These are phyloP conservation scores for Pichia thaimueangensis DNA, from an alignment of 805 yeast species.

Conservation along the genomic window DNA sequence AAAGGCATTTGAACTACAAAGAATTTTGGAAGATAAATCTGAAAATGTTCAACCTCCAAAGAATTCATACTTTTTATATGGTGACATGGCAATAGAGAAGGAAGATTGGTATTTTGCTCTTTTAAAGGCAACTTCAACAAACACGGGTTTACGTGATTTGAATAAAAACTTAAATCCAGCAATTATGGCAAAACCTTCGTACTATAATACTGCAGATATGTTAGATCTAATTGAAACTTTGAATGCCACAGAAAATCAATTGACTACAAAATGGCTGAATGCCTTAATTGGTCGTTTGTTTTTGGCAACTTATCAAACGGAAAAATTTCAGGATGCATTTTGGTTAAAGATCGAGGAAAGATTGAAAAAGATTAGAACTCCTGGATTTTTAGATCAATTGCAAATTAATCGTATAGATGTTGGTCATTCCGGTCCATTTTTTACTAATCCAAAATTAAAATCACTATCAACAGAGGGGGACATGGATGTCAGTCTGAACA, in stretches of 20 bases:
- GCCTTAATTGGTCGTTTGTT: constrained; percentile 82
- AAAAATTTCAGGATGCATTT: constrained; percentile 51
- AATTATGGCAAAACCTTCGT: constrained; percentile 64
- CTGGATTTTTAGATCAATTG: constrained; percentile 83
- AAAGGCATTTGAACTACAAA: constrained; percentile 43
- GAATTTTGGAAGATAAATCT: constrained; percentile 10
- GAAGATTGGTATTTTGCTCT: constrained; percentile 92
- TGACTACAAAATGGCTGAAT: constrained; percentile 85
- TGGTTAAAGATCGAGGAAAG: constrained; percentile 60
- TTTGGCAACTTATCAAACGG: constrained; percentile 68
- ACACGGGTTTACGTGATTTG: background rate
- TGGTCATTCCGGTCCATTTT: constrained; percentile 75
- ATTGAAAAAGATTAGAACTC: constrained; percentile 71
- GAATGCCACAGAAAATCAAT: constrained; percentile 77
- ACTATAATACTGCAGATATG: constrained; percentile 65
- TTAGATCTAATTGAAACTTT: constrained; percentile 67
- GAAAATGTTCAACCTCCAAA: constrained; percentile 31
- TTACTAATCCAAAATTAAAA: constrained; percentile 64
- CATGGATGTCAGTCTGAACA: constrained; percentile 50
- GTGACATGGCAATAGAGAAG: constrained; percentile 72
- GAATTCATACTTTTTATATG: constrained; percentile 53
- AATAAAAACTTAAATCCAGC: constrained; percentile 43
- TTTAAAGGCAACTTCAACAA: constrained; percentile 52
- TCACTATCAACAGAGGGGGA: constrained; percentile 79
- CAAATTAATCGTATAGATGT: constrained; percentile 64